Base-by-base conservation (phyloP, 805 yeast species). In the Candida dendrica region DNA sequence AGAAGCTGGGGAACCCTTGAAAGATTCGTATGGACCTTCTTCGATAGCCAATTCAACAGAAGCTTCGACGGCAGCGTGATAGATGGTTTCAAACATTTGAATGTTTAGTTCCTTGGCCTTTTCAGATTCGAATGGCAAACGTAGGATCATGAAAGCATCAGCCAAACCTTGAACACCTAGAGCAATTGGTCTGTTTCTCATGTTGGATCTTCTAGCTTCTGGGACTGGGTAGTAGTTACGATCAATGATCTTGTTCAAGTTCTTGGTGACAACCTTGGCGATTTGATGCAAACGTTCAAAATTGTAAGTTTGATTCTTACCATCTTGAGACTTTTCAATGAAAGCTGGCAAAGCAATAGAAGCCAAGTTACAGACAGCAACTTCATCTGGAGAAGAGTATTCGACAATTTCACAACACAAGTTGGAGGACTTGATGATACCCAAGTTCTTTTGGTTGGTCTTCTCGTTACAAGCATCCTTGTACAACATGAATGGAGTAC, bases 151-250 rank as follows among this genome's bases (percentile, higher is more conserved):
- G 63, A 88, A 91, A 2, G 82, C 72, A 63, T 91, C 98, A 24
- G 98, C 96, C 42, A 91, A 71, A 44, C 98, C 98, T 64, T 91
- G 96, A n/a, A 91, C 96, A 51, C 98, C 98, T 18, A 91, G 65
- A n/a, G 97, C 97, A 55, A 91, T 77, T 17, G 98, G 98, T 53
- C 98, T 74, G 63, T 91, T 84, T 56, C 79, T 79, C 71, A 77
- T 66, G 63, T 93, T 91, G 15, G 96, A 86, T 37, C 47, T 57
- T 54, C 72, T 73, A 5, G 98, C 91, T 49, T 78, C 84, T 41
- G 72, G 77, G 19, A 86, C 81, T 4, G 98, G 98, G 60, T 91
- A 91, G 59, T 68, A 72, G 58, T 89, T 86, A 48, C 82, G 76
- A 67, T 91, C 97, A 45, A 91, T 91, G 46, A 91, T 75, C 57